Evolutionary conservation across 164 flowering plant species (phyloP), one percentile per base, ranked within the genome.

Genomic region (Buxus sempervirens): DNA sequence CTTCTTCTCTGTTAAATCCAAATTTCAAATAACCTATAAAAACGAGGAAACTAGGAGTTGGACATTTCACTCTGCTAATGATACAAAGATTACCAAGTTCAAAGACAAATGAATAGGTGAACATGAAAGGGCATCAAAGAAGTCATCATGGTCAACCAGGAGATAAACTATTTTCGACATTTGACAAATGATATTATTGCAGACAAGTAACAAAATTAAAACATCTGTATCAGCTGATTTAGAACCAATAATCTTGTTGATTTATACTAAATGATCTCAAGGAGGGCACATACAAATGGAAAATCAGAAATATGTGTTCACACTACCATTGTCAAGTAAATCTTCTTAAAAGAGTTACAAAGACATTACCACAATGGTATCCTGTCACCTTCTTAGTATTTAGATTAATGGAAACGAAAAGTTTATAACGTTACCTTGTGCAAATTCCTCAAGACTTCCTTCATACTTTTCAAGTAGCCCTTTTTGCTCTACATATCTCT

Each of bases 1-100:
- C 91, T 66, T 87, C 78, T 81, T 92, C 97, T 73, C 83, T 86
- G 71, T 90, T 95, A 69, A 95, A 89, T 66, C 97, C 99, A 82
- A 90, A 95, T 78, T 83, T 87, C 67, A 82, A 22, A 78, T 89
- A 95, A 63, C 99, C 97, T 91, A 71, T 69, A 73, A 42, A 53
- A 71, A 62, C 38, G 36, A 36, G 25, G 26, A 60, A 48, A 59
- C 20, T 61, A 36, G 21, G 56, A 58, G 4, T 32, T 41, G 61
- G 36, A 45, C 5, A 19, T 53, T 53, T 53, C 48, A 58, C 32
- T 14, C 55, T n/a, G 22, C 26, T 25, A 38, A 51, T n/a, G n/a
- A n/a, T 53, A 24, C 23, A 54, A 62, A 54, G 42, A 42, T 53
- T 42, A 5, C 21, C 22, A 21, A 38, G 41, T 32, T 22, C 21